Base-by-base conservation (phyloP, 768 basidiomycete genomes). In the Auriscalpium microsporum region DNA sequence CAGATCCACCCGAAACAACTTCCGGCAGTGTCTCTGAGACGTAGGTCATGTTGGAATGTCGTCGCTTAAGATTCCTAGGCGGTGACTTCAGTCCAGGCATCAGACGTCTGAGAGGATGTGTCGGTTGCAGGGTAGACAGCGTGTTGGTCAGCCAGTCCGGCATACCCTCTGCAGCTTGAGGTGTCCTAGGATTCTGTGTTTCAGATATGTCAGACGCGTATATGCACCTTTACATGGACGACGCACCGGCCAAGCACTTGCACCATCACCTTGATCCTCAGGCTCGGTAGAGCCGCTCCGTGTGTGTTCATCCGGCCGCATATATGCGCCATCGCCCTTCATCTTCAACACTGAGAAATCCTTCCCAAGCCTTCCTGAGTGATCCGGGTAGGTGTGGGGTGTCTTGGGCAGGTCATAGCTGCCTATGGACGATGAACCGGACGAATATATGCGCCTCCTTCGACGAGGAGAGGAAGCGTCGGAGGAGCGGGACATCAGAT, bases 81-180 rank as follows among this genome's bases (percentile, higher is more conserved):
- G 54, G 33, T 10, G 53, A 36, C 35, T 50, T 45, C 11, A 45
- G 34, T 8, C 48, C 50, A 40, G 65, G 60, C 4, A 64, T 54
- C 21, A 81, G 71, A 9, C 72, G 60, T 10, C 78, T 74, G 9
- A 82, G 63, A 36, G 80, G 80, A 63, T 83, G 76, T 35, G 70
- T 67, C 14, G 68, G 59, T 11, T 72, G 64, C 17, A 86, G 70
- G 21, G 71, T 71, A 47, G 70, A 71, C 50, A 87, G 76, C 4
- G 82, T 81, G 40, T 70, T 64, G 23, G 72, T 70, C 13, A 86
- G 74, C 85, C 85, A 87, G 23, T 65, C 62, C 4, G 84, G 84
- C 21, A 85, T 68, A 4, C 71, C 60, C 44, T 69, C 55, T 56
- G 47, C 49, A 53, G 60, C 56, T 63, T 65, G 35, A 19, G 42